Conservation (phyloP, 1,284 basidiomycete species). For the Moesziomyces sp. region DNA sequence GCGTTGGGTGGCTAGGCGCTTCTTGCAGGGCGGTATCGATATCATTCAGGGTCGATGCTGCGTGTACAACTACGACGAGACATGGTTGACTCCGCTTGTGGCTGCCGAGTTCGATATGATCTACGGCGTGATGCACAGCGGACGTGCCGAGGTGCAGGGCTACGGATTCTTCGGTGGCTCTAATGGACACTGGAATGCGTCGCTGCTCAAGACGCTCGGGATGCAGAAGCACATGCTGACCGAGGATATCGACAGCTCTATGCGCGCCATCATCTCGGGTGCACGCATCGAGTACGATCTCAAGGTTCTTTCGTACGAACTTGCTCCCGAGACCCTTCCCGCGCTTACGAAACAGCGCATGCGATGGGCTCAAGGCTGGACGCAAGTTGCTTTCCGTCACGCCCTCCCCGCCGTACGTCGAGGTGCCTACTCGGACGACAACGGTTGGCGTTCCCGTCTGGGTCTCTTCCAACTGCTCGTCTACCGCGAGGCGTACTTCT, state of each 20-base stretch:
- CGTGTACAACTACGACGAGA: constrained; percentile 59
- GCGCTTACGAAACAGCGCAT: constrained; percentile 59
- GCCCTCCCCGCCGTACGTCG: constrained; percentile 43
- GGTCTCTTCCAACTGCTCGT: constrained; percentile 58
- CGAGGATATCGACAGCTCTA: constrained; percentile 61
- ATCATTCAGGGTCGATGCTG: constrained; percentile 62
- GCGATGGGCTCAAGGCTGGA: constrained; percentile 64
- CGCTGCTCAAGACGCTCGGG: constrained; percentile 51
- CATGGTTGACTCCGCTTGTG: constrained; percentile 47
- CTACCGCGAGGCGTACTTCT: constrained; percentile 58
- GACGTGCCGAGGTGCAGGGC: constrained; percentile 53
- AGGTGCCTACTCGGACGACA: constrained; percentile 55
- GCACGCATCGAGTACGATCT: constrained; percentile 61
- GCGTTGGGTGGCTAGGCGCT: constrained; percentile 53
- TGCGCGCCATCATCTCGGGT: constrained; percentile 61
- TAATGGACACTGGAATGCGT: constrained; percentile 64
- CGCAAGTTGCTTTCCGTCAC: constrained; percentile 60
- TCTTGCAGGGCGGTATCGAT: constrained; percentile 60
- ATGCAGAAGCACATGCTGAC: constrained; percentile 63
- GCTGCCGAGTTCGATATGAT: constrained; percentile 62
- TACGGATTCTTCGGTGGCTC: constrained; percentile 63
- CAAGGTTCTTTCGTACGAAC: constrained; percentile 58
- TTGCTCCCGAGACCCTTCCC: constrained; percentile 51
- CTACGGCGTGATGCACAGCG: constrained; percentile 61
- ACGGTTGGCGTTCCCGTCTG: constrained; percentile 43